phyloP scores from a whole-genome alignment of 192 early-diverging fungal species.

The Gamsiella multidivaricata region DNA sequence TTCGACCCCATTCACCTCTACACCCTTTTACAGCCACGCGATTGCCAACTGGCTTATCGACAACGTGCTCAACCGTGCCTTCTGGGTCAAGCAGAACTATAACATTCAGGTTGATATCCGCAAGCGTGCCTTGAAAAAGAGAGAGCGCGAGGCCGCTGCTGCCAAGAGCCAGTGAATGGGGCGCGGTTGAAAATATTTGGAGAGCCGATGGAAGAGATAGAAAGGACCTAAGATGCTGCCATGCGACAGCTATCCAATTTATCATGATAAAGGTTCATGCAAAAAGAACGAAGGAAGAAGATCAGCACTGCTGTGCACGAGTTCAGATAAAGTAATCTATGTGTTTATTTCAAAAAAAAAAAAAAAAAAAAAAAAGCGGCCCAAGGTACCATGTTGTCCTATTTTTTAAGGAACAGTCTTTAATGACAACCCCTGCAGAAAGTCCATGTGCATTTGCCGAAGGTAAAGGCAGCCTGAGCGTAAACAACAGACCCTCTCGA shows the following conservation, averaged over 20 bases:
- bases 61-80: conserved; percentile 65
- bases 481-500: too few relatives aligned
- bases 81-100: conserved; percentile 69
- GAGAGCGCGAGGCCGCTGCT: conserved; percentile 68
- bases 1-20: conserved; percentile 67
- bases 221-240: too few relatives aligned
- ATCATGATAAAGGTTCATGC: not conserved
- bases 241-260: not conserved
- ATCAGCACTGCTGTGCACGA: too few relatives aligned
- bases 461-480: too few relatives aligned
- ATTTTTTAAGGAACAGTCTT: too few relatives aligned
- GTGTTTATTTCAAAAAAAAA: not conserved
- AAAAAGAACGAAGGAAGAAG: not conserved
- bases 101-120: conserved; percentile 75
- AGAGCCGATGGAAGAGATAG: too few relatives aligned
- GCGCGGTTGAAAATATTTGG: too few relatives aligned
- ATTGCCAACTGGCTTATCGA: conserved; percentile 76
- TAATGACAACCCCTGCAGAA: too few relatives aligned
- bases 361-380: not conserved
- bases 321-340: not conserved
- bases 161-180: conserved; percentile 49
- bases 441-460: too few relatives aligned
- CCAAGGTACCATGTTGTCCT: too few relatives aligned
- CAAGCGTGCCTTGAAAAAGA: conserved; percentile 78
- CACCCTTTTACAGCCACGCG: conserved; percentile 78